Base-by-base conservation (phyloP, 192 early-diverging fungal species). In the Geranomyces michiganensis region DNA sequence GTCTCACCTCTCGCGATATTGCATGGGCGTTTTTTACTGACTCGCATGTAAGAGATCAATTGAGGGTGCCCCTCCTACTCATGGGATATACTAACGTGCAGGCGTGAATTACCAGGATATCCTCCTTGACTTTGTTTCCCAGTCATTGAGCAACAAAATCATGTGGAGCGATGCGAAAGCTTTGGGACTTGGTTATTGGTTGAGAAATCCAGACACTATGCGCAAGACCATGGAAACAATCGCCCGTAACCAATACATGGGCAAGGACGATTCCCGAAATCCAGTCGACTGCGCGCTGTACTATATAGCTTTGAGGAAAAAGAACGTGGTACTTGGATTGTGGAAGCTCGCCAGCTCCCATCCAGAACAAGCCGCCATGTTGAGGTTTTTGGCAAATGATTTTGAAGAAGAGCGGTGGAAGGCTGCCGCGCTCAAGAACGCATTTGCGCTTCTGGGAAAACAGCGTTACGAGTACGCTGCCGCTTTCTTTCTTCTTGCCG, bases 351-450 rank as follows among this genome's bases (percentile, higher is more conserved):
- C 94, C 1, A 82, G 82, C 58, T 68, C 79, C 4, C 93, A 98
- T 70, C 88, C 92, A 5, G 96, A 99, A 65, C 91, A 94, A 72
- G 79, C 76, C 48, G 87, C 87, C 29, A 98, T 97, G 95, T 51
- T 93, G n/a, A 84, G 86, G 41, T 98, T 99, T 76, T 77, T 99
- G 51, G 82, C 88, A 7, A 92, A 98, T 79, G 93, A 98, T 78
- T 99, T 99, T 85, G 82, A 87, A 17, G 87, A 93, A 60, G 83
- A 90, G 4, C 79, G 93, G 46, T 99, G 97, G 97, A 89, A 86
- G 69, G 94, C 89, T 17, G 95, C 96, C 0, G 97, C 97, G 1
- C 78, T 89, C n/a, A 99, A 99, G 74, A 99, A 99, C 72, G 97
- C 97, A 1, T 99, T 92, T 80, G 97, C 92, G n/a, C 74, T 99